Evolutionary conservation across 2,329 filamentous ascomycete species (phyloP).

Genomic region (Moelleriella libera): DNA sequence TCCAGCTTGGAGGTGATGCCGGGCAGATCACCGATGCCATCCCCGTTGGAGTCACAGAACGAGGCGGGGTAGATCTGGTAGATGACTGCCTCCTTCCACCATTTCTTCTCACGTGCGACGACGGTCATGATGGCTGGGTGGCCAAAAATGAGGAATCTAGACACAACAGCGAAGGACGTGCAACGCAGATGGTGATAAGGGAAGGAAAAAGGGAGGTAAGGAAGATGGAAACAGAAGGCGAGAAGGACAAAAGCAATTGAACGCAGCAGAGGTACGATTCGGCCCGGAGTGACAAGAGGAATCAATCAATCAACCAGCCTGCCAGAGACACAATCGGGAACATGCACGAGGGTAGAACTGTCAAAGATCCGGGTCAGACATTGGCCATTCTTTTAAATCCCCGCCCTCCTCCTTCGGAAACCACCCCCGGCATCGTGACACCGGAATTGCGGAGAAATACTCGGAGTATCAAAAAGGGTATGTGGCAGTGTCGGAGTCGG

Average conservation of each 20-base stretch:
- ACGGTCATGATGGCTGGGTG: constrained; percentile 10
- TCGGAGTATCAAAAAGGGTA: neutral
- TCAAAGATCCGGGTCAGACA: neutral
- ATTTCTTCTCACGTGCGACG: constrained; percentile 13
- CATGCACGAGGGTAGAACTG: neutral
- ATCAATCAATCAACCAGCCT: too few relatives aligned
- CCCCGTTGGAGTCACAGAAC: constrained; percentile 41
- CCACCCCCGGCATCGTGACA: neutral
- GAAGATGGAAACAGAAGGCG: too few relatives aligned
- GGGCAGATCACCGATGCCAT: constrained; percentile 46
- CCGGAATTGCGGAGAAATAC: neutral
- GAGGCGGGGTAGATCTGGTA: constrained; percentile 48
- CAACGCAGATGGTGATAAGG: neutral
- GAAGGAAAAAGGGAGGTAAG: too few relatives aligned
- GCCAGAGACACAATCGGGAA: neutral
- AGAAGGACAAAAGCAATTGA: too few relatives aligned
- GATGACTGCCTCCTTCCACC: constrained; percentile 44
- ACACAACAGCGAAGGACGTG: neutral
- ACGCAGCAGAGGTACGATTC: too few relatives aligned
- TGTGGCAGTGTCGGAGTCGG: neutral
- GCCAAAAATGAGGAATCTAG: neutral
- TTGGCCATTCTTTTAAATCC: neutral
- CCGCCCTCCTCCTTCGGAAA: neutral
- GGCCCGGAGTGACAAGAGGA: too few relatives aligned
- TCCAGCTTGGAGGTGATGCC: constrained; percentile 50